Evolutionary conservation across 805 yeast genomes (phyloP).

Genomic region (Metschnikowia chrysomelidarum): DNA sequence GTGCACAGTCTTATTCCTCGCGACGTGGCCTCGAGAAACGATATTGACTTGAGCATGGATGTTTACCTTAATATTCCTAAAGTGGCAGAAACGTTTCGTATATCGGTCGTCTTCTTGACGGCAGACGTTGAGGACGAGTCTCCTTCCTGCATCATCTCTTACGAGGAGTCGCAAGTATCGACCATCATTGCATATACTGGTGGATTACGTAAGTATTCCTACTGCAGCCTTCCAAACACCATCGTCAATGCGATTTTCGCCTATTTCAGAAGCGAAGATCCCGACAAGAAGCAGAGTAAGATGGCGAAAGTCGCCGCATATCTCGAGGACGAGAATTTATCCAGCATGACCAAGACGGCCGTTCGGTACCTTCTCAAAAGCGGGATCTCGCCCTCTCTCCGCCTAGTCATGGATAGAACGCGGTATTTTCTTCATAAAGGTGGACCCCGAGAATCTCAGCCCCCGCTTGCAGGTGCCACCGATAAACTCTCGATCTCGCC

Average conservation of each 20-base stretch:
- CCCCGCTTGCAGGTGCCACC: slow-evolving; percentile 6
- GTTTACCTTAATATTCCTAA: slow-evolving; percentile 32
- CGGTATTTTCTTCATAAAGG: slow-evolving; percentile 32
- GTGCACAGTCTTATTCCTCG: slow-evolving; percentile 33
- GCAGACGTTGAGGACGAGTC: slow-evolving; percentile 17
- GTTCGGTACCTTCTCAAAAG: slow-evolving; percentile 29
- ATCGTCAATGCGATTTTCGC: slow-evolving; percentile 13
- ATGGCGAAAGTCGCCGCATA: slow-evolving; percentile 22
- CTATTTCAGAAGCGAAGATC: slow-evolving; percentile 5
- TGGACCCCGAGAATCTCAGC: slow-evolving; percentile 13
- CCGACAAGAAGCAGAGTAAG: slow-evolving; percentile 7
- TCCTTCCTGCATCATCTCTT: slow-evolving; percentile 34
- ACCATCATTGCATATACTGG: slow-evolving; percentile 37
- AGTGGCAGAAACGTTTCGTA: slow-evolving; percentile 14
- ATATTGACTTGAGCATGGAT: slow-evolving; percentile 33
- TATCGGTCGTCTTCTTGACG: slow-evolving; percentile 27
- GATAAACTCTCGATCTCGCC: slow-evolving; percentile 13
- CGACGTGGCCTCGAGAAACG: slow-evolving; percentile 33
- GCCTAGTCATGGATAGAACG: slow-evolving; percentile 27
- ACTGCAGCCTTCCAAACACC: slow-evolving; percentile 37
- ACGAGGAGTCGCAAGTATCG: slow-evolving; percentile 26
- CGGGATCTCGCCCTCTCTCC: slow-evolving; percentile 28
- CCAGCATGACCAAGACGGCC: slow-evolving; percentile 26
- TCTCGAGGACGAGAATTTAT: slow-evolving; percentile 20
- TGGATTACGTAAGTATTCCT: slow-evolving; percentile 39